A percentile compares a stretch with the other conserved stretches of the same genome.
Evolutionary conservation across 2,329 filamentous ascomycete genomes (phyloP).

Genomic region (Exophiala alcalophila): DNA sequence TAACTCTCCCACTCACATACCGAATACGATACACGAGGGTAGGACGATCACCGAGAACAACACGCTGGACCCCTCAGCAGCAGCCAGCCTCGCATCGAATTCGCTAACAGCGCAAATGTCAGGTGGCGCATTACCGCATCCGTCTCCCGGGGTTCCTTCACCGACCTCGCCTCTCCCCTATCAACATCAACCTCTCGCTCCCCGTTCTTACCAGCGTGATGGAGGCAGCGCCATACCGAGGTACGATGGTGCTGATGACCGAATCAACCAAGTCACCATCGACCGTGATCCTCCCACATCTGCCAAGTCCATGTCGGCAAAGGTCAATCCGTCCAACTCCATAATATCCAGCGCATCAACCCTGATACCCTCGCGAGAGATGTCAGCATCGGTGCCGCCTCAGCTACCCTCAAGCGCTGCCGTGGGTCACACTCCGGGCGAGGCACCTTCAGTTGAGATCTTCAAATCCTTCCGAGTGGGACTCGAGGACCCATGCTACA

Average conservation of each 20-base stretch:
- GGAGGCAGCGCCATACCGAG: slow-evolving; percentile 30
- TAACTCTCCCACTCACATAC: slow-evolving; percentile 71
- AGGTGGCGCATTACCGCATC: slow-evolving; percentile 60
- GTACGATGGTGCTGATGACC: slow-evolving; percentile 43
- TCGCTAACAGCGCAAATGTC: slow-evolving; percentile 65
- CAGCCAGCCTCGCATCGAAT: slow-evolving; percentile 66
- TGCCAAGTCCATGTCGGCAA: slow-evolving; percentile 26
- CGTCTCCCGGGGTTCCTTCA: slow-evolving; percentile 46
- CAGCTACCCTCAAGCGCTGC: slow-evolving; percentile 22
- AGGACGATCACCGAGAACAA: slow-evolving; percentile 54
- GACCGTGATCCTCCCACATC: slow-evolving; percentile 33
- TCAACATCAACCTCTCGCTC: slow-evolving; percentile 43
- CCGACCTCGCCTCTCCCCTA: slow-evolving; percentile 45
- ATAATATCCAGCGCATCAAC: slow-evolving; percentile 29
- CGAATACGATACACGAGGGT: slow-evolving; percentile 63
- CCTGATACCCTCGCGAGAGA: slow-evolving; percentile 25
- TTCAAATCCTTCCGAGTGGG: slow-evolving; percentile 98
- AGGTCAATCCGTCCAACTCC: slow-evolving; percentile 25
- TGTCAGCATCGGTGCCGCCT: slow-evolving; percentile 27
- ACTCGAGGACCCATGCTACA: slow-evolving; percentile 97
- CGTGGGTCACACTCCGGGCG: slow-evolving; percentile 24
- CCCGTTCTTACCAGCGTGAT: slow-evolving; percentile 44
- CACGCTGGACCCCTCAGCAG: slow-evolving; percentile 63
- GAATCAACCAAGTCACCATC: slow-evolving; percentile 32
- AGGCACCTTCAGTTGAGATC: slow-evolving; percentile 69